Percentiles rank a stretch among this genome's conserved stretches.
These are phyloP conservation scores for Candida multigemmis DNA, from an alignment of 805 yeast species.

Conservation along the genomic window DNA sequence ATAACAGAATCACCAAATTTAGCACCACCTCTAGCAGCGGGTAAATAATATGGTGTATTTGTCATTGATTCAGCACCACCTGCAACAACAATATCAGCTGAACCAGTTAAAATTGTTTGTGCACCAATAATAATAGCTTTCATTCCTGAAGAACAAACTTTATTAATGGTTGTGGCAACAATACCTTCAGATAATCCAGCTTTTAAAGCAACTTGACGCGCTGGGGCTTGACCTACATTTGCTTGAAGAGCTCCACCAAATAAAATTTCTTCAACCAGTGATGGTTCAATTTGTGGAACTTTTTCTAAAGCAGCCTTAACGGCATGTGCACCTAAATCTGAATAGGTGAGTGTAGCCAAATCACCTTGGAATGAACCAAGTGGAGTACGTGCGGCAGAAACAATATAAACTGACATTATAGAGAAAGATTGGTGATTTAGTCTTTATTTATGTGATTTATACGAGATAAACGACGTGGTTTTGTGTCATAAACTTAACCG, in stretches of 20 bases:
- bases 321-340: constrained; percentile 88
- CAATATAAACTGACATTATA: constrained; percentile 67
- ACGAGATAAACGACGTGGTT: too few species aligned
- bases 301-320: constrained; percentile 80
- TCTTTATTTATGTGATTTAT: too few species aligned
- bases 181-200: constrained; percentile 78
- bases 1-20: constrained; percentile 77
- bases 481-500: too few species aligned
- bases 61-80: constrained; percentile 99
- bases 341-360: constrained; percentile 63
- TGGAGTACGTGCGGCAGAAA: constrained; percentile 89
- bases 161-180: constrained; percentile 86
- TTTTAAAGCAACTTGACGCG: constrained; percentile 90
- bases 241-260: constrained; percentile 93
- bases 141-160: constrained; percentile 96
- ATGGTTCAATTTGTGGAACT: constrained; percentile 72
- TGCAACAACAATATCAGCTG: constrained; percentile 86
- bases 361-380: constrained; percentile 90
- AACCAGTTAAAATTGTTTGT: constrained; percentile 80
- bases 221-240: constrained; percentile 94
- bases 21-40: constrained; percentile 78
- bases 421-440: too few species aligned
- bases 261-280: constrained; percentile 77
- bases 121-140: constrained; percentile 87
- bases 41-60: constrained; percentile 87